Evolutionary conservation across 2,329 filamentous ascomycete species (phyloP), one percentile per base, ranked within the genome.

Genomic region (Parastagonospora avenae): DNA sequence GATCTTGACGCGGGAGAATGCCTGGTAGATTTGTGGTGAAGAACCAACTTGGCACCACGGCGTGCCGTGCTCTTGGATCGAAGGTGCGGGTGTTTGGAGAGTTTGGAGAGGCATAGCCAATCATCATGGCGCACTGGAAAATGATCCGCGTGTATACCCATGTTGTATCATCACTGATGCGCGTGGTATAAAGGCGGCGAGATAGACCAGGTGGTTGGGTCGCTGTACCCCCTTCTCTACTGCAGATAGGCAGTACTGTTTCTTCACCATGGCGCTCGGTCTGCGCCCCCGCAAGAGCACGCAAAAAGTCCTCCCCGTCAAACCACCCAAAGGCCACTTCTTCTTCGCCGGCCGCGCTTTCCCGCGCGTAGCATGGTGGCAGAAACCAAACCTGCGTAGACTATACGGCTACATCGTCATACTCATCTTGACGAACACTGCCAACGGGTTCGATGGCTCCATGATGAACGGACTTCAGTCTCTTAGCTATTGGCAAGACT

Each of bases 401-500:
- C 55, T 55, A 11, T 55, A 58, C 43, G 24, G 50, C 32, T 55
- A 50, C 40, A 55, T 58, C 19, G 46, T 55, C 42, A 42, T 55
- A 14, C 14, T 50, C 15, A 50, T 55, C 12, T 27, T 54, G 28
- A 50, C 52, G 5, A 53, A 55, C n/a, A 57, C 63, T 2, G 59
- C 65, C 74, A 82, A 82, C 66, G 82, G 82, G 12, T 84, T 79
- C 54, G 82, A 85, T 59, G 81, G 80, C 29, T 81, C 79, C n/a
- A 75, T 85, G 29, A 59, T 62, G 37, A 62, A 65, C 42, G 64
- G 62, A n/a, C 55, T 69, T 8, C 59, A 64, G 30, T 57, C 62
- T 2, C 55, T 67, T n/a, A 50, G 52, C 5, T 55, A 55, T 46
- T 60, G 50, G 53, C 46, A 67, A 37, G n/a, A 53, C n/a, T 61